Evolutionary conservation across 2,329 filamentous ascomycete genomes (phyloP).

Genomic region (Amphichorda felina): DNA sequence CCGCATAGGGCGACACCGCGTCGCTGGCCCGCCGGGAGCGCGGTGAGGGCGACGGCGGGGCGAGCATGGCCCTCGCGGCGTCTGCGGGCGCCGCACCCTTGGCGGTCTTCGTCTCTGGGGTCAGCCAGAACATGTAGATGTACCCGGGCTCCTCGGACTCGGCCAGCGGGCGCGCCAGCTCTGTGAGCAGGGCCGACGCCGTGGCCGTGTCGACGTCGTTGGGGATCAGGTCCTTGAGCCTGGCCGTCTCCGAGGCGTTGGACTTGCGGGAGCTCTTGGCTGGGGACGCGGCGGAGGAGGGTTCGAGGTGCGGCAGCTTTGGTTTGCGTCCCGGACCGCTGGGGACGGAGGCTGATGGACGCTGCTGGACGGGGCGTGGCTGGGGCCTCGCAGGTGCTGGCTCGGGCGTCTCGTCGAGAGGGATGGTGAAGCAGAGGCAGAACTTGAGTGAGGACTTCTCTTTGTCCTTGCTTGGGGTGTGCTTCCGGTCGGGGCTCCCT

Average conservation of each 20-base stretch:
- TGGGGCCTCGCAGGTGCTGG: conserved; percentile 24
- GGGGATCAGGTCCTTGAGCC: conserved; percentile 49
- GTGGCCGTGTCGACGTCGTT: conserved; percentile 52
- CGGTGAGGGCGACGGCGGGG: conserved; percentile 28
- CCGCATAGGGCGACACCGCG: conserved; percentile 38
- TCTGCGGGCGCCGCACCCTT: conserved; percentile 31
- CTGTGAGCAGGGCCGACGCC: conserved; percentile 58
- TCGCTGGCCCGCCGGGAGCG: conserved; percentile 39
- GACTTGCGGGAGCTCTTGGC: conserved; percentile 18
- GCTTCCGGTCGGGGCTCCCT: too few relatives aligned
- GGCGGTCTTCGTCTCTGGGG: conserved; percentile 30
- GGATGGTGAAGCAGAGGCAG: conserved; percentile 42
- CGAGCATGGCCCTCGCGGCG: conserved; percentile 46
- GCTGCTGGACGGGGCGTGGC: conserved; percentile 30
- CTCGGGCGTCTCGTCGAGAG: conserved; percentile 29
- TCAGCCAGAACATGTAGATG: conserved; percentile 99
- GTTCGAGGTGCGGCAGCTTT: conserved; percentile 2
- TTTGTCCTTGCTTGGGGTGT: conserved; percentile 7
- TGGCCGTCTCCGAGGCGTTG: conserved; percentile 16
- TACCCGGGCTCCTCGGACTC: conserved; percentile 74
- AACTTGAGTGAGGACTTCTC: conserved; percentile 21
- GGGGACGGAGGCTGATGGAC: conserved; percentile 10
- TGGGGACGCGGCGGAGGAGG: conserved; percentile 12
- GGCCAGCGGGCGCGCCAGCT: conserved; percentile 56
- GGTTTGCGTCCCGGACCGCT: conserved; percentile 8